Conservation (phyloP, 2,329 filamentous ascomycete genomes). For the Chaetomium olivaceum region DNA sequence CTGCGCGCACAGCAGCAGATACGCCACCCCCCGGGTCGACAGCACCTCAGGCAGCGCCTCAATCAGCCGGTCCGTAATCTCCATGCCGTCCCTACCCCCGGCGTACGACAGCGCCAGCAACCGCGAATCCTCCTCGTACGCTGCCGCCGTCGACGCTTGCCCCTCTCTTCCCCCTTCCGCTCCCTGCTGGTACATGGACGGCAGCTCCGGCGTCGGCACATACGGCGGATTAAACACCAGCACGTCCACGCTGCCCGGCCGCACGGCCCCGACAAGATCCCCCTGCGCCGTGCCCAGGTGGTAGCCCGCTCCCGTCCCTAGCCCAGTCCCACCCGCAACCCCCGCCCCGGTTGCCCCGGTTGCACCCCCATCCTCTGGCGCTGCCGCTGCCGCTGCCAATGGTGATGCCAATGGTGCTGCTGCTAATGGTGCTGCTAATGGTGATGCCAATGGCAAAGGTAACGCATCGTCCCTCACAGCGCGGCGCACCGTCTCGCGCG, state of each 20-base stretch:
- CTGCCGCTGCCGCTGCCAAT: background rate
- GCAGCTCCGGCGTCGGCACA: constrained; percentile 79
- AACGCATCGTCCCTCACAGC: constrained; percentile 36
- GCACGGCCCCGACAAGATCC: constrained; percentile 67
- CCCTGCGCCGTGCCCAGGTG: constrained; percentile 69
- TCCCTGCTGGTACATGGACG: constrained; percentile 38
- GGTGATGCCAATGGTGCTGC: background rate
- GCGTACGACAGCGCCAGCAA: constrained; percentile 85
- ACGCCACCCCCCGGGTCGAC: constrained; percentile 72
- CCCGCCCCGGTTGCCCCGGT: background rate
- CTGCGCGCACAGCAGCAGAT: constrained; percentile 85
- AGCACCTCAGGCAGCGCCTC: constrained; percentile 66
- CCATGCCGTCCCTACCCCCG: constrained; percentile 89
- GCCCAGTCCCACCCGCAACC: background rate
- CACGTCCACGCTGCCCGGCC: constrained; percentile 67
- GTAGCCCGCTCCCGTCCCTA: constrained; percentile 39
- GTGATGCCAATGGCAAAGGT: background rate
- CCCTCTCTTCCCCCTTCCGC: background rate
- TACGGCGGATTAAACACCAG: constrained; percentile 97
- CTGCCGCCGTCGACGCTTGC: constrained; percentile 36
- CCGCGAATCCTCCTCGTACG: constrained; percentile 79
- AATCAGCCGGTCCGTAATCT: constrained; percentile 80
- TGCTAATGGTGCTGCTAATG: background rate
- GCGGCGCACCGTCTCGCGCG: constrained; percentile 65
- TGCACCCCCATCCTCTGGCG: background rate